Base-by-base conservation (phyloP, 192 early-diverging fungal species). In the Geosiphon pyriformis region DNA sequence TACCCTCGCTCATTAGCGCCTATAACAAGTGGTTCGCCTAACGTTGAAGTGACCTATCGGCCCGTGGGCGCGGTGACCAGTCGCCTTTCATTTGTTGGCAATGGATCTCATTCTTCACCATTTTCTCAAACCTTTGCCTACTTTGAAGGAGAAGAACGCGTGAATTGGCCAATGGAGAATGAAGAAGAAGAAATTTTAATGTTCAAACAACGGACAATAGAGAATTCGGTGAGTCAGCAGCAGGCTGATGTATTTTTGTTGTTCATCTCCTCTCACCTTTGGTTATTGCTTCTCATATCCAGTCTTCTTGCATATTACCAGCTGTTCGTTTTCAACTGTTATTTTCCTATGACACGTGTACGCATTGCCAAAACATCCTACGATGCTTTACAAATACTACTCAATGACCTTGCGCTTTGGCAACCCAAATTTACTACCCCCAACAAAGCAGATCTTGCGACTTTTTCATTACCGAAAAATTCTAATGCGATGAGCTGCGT, bases 161-260 rank as follows among this genome's bases (percentile, higher is more conserved):
- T 80, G 1, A 74, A 78, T 61, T 70, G 75, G 32, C 70, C 76
- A 15, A 71, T 68, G 29, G 87, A 84, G 64, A 74, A 78, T 69
- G 84, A 86, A 54, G 81, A 80, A 33, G 81, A 82, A 35, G 78
- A 78, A 1, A 65, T 85, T 4, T 51, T 80, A 30, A 76, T 70
- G 50, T 87, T 87, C 37, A 79, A 82, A 59, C 79, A 83, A 37
- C 51, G 74, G 22, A 82, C 83, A 0, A 74, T 84, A 10, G 76
- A 82, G 30, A 82, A 77, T 15, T 85, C 86, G 33, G 86, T 90
- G 82, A 75, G 74, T 54, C 54, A n/a, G 58, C 20, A 12, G 10
- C 26, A 8, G 12, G 32, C 32, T 32, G 12, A 30, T 34, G 17
- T 32, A n/a, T 6, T 20, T 60, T 1, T 20, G 4, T 59, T 59